Percentiles rank a stretch among this genome's conserved stretches.
phyloP scores from a whole-genome alignment of 352 stramenopile species.

The Pythium grandisporangium region DNA sequence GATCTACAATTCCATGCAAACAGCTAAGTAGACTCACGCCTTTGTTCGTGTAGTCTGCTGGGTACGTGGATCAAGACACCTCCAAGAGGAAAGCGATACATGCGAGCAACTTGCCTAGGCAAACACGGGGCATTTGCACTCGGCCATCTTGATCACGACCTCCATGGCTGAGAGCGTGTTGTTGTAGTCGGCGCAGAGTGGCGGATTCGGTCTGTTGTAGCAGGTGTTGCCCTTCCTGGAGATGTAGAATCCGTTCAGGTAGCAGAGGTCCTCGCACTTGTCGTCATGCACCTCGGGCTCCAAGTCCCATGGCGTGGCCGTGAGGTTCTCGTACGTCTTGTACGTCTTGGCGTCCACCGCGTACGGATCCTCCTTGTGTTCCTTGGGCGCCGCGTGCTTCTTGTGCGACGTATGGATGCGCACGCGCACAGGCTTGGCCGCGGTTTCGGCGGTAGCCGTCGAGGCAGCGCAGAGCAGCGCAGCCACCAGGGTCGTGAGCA shows the following conservation, averaged over 20 bases:
- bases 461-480: not conserved
- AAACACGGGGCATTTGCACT: slow-evolving; percentile 29
- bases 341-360: slow-evolving; percentile 10
- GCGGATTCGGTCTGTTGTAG: slow-evolving; percentile 29
- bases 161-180: slow-evolving; percentile 28
- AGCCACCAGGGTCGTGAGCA: slow-evolving; percentile 6
- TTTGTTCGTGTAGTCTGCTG: not conserved
- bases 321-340: slow-evolving; percentile 23
- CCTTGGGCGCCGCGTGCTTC: not conserved
- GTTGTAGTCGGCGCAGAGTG: slow-evolving; percentile 61
- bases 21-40: not conserved
- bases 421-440: slow-evolving; percentile 2
- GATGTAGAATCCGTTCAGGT: slow-evolving; percentile 44
- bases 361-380: not conserved
- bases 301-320: slow-evolving; percentile 59
- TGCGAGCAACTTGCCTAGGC: too few relatives aligned
- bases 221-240: slow-evolving; percentile 55
- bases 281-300: slow-evolving; percentile 23
- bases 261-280: slow-evolving; percentile 59
- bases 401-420: slow-evolving; percentile 2
- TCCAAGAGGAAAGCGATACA: too few relatives aligned
- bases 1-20: too few relatives aligned
- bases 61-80: not conserved
- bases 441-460: not conserved
- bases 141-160: slow-evolving; percentile 39